Evolutionary conservation across 2,329 filamentous ascomycete species (phyloP).

Genomic region (Botrytis sinoallii): DNA sequence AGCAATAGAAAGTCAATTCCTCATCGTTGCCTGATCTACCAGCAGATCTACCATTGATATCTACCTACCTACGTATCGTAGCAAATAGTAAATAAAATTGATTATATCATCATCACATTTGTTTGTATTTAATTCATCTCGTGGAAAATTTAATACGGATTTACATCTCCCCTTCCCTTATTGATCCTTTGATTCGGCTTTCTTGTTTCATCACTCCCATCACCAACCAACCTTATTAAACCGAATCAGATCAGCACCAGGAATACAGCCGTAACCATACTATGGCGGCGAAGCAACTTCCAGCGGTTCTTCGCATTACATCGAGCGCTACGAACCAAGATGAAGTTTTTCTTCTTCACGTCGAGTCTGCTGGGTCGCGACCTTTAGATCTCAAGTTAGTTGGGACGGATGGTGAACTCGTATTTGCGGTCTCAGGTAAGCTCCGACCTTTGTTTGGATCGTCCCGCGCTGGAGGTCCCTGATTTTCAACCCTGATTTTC

Average conservation of each 20-base stretch:
- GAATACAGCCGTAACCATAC: background rate
- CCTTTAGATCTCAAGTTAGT: constrained; percentile 64
- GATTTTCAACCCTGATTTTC: constrained; percentile 21
- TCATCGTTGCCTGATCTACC: constrained; percentile 3
- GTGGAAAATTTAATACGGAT: background rate
- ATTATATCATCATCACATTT: background rate
- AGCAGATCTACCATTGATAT: background rate
- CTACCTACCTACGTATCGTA: background rate
- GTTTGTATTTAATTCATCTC: background rate
- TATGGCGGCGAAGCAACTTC: constrained; percentile 25
- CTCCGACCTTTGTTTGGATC: constrained; percentile 25
- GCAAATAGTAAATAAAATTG: background rate
- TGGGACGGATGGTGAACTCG: constrained; percentile 54
- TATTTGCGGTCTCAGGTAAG: constrained; percentile 34
- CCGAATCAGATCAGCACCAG: background rate
- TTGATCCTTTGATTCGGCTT: background rate
- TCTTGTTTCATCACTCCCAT: constrained; percentile 17
- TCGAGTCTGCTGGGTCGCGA: constrained; percentile 47
- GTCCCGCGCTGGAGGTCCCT: constrained; percentile 26
- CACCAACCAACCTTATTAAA: background rate
- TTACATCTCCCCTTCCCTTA: background rate
- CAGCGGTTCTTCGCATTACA: constrained; percentile 53
- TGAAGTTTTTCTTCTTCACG: constrained; percentile 59
- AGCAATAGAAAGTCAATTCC: background rate
- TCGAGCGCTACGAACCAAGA: constrained; percentile 38